Percentiles rank a stretch among this genome's conserved stretches.
These are phyloP conservation scores for Pythium dissotocum DNA, from an alignment of 352 stramenopile species.

Conservation along the genomic window DNA sequence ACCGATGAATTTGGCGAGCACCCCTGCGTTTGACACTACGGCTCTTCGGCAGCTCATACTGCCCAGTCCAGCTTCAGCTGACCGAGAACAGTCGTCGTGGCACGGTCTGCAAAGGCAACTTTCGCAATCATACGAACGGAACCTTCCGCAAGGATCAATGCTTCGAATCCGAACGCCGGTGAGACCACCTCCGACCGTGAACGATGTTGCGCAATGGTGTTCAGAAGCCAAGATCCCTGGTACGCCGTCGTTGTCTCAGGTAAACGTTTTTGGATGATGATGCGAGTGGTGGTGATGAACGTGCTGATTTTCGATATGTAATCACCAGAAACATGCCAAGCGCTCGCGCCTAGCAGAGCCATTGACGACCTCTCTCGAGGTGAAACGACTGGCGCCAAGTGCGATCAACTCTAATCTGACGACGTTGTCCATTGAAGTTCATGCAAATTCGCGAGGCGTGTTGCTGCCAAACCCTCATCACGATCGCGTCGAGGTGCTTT, in stretches of 20 bases:
- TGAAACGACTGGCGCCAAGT: conserved; percentile 20
- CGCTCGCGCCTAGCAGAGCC: background rate
- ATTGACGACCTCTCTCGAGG: conserved; percentile 26
- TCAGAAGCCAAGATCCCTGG: background rate
- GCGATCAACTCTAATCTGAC: conserved; percentile 70
- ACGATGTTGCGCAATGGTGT: conserved; percentile 15
- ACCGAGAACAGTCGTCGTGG: background rate
- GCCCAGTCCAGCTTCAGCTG: background rate
- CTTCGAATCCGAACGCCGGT: conserved; percentile 16
- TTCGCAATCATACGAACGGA: background rate
- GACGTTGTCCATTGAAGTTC: conserved; percentile 77
- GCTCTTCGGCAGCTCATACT: background rate
- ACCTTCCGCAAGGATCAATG: background rate
- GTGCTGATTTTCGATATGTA: background rate
- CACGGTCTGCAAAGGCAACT: background rate
- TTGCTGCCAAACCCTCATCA: conserved; percentile 71
- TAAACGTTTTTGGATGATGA: background rate
- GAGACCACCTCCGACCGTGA: conserved; percentile 12
- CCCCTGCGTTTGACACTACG: conserved; percentile 51
- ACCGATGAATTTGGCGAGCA: conserved; percentile 33
- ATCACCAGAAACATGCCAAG: conserved; percentile 7
- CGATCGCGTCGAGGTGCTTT: conserved; percentile 63
- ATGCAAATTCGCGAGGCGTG: conserved; percentile 50
- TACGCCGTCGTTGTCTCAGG: conserved; percentile 8
- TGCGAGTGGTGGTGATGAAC: background rate